These are phyloP conservation scores for Triticum timopheevii DNA, from an alignment of 176 grass and related monocot genomes.

Conservation along the genomic window DNA sequence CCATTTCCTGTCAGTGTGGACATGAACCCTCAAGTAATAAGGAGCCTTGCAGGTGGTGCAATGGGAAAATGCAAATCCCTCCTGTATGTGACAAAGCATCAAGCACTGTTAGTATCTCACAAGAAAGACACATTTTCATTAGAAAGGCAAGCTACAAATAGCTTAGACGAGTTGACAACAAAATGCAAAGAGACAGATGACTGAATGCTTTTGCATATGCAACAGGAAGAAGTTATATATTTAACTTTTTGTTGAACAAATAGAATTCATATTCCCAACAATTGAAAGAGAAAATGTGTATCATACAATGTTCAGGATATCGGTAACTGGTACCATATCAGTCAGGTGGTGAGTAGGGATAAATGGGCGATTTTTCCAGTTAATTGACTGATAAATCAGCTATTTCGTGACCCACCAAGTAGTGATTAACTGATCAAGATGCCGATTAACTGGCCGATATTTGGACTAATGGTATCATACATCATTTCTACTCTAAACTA, in stretches of 20 bases:
- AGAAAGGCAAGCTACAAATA: constrained; percentile 7
- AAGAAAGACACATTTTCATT: background rate
- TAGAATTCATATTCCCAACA: background rate
- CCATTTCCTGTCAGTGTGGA: constrained; percentile 98
- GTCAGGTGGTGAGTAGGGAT: no score
- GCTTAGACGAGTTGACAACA: background rate
- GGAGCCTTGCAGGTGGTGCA: constrained; percentile 99
- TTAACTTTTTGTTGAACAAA: background rate
- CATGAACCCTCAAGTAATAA: constrained; percentile 95
- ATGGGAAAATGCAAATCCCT: constrained; percentile 99
- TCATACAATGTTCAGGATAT: no score
- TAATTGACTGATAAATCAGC: no score
- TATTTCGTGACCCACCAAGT: no score
- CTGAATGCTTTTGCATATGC: background rate
- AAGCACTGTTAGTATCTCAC: background rate
- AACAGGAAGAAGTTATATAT: background rate
- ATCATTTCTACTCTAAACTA: constrained; percentile 2
- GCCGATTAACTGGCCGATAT: no score
- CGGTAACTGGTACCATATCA: background rate
- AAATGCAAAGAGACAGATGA: constrained; percentile 11
- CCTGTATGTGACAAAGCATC: constrained; percentile 55
- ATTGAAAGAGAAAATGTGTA: background rate
- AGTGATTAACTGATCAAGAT: no score
- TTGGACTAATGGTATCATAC: background rate
- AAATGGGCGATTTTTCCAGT: no score